Conservation (phyloP, 2,329 filamentous ascomycete species). For the Myriosclerotinia scirpicola region DNA sequence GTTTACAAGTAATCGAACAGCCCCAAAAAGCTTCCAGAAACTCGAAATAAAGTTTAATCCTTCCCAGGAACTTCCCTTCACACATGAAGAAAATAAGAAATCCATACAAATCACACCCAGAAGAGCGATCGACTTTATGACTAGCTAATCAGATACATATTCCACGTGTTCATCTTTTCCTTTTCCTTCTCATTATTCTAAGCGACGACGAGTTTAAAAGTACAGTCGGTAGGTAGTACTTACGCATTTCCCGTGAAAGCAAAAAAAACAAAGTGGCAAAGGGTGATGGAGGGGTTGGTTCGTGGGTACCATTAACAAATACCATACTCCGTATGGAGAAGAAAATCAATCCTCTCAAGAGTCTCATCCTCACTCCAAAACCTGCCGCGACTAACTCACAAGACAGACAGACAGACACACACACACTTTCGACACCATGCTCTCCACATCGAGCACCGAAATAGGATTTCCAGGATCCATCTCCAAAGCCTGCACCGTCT, state of each 20-base stretch:
- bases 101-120: neutral
- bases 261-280: constrained; percentile 1
- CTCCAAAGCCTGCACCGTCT: neutral
- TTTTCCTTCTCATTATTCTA: too few species aligned
- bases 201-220: too few species aligned
- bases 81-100: neutral
- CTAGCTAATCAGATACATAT: neutral
- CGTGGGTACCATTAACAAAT: neutral
- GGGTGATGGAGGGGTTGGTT: neutral
- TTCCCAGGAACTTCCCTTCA: neutral
- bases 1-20: constrained; percentile 13
- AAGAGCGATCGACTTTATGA: neutral
- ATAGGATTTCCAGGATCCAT: constrained; percentile 8
- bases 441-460: neutral
- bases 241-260: neutral
- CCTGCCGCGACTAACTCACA: neutral
- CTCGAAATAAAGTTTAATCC: neutral
- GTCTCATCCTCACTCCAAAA: neutral
- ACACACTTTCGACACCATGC: neutral
- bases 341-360: neutral
- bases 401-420: neutral
- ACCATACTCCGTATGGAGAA: neutral
- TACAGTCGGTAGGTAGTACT: neutral
- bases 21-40: constrained; percentile 12
- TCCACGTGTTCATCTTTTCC: neutral